These are phyloP conservation scores for Solanum hybrid DNA, from an alignment of 305 asterid genomes.

Conservation along the genomic window DNA sequence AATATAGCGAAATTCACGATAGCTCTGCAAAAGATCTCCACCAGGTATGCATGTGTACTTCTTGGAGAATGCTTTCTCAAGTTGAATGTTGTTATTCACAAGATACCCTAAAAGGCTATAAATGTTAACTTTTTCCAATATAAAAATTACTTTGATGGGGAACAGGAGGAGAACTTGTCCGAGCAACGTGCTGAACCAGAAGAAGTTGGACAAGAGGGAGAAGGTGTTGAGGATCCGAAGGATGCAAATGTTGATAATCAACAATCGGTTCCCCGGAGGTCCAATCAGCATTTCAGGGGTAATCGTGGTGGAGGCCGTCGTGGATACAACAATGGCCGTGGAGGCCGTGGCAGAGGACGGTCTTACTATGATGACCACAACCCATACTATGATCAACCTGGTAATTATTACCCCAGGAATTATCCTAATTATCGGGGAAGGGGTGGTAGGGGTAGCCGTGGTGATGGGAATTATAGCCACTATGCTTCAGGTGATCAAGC, in stretches of 20 bases:
- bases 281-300: slow-evolving; percentile 43
- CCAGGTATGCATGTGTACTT: slow-evolving; percentile 28
- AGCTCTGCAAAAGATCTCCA: slow-evolving; percentile 24
- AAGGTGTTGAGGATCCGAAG: slow-evolving; percentile 22
- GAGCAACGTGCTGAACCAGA: slow-evolving; percentile 32
- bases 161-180: slow-evolving; percentile 26
- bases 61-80: background rate
- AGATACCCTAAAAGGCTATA: background rate
- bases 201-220: slow-evolving; percentile 19
- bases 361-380: slow-evolving; percentile 40
- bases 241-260: slow-evolving; percentile 33
- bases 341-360: slow-evolving; percentile 57
- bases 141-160: slow-evolving; percentile 12
- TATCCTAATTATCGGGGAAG: slow-evolving; percentile 47
- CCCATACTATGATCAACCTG: slow-evolving; percentile 48
- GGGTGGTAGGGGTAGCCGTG: slow-evolving; percentile 54
- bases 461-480: slow-evolving; percentile 26
- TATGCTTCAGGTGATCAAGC: slow-evolving; percentile 25
- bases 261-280: slow-evolving; percentile 26
- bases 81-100: background rate
- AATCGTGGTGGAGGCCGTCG: slow-evolving; percentile 42
- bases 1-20: slow-evolving; percentile 6
- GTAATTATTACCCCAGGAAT: slow-evolving; percentile 39
- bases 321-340: slow-evolving; percentile 44
- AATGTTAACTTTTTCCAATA: background rate